Evolutionary conservation across 768 basidiomycete genomes (phyloP).

Genomic region (Infundibulicybe gibba): DNA sequence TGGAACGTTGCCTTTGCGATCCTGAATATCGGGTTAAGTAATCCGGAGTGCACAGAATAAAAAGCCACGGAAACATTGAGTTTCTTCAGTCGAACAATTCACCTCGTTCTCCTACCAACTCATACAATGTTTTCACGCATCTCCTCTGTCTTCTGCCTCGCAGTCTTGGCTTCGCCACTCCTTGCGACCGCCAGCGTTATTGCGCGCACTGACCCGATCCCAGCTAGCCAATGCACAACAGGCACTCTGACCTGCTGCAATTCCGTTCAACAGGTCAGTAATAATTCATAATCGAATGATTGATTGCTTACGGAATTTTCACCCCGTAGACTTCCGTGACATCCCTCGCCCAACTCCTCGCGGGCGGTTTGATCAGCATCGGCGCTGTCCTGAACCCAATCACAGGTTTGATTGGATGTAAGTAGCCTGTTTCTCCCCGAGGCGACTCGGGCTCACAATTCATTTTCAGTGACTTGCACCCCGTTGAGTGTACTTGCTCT

Average conservation of each 20-base stretch:
- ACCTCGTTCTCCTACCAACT: no score
- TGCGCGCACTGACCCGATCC: constrained; percentile 6
- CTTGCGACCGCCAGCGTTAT: constrained; percentile 12
- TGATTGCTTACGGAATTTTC: not conserved
- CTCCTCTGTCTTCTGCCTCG: constrained; percentile 11
- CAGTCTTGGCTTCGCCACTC: constrained; percentile 15
- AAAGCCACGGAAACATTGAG: no score
- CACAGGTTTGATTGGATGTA: constrained; percentile 14
- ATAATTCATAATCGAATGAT: not conserved
- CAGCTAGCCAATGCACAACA: constrained; percentile 13
- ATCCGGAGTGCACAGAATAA: no score
- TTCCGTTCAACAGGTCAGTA: constrained; percentile 10
- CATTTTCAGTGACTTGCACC: constrained; percentile 12
- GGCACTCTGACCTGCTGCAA: constrained; percentile 17
- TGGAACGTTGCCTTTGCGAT: no score
- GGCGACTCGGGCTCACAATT: not conserved
- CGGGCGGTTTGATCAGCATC: constrained; percentile 5
- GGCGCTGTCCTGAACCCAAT: constrained; percentile 7
- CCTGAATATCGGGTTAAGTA: no score
- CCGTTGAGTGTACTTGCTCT: constrained; percentile 10
- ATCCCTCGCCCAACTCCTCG: not conserved
- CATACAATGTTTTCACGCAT: constrained; percentile 16
- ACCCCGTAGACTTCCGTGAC: not conserved
- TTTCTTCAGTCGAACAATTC: no score
- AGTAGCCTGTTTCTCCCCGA: not conserved